Evolutionary conservation across 1,284 basidiomycete species (phyloP), one percentile per base, ranked within the genome.

Genomic region (Caloboletus firmus): DNA sequence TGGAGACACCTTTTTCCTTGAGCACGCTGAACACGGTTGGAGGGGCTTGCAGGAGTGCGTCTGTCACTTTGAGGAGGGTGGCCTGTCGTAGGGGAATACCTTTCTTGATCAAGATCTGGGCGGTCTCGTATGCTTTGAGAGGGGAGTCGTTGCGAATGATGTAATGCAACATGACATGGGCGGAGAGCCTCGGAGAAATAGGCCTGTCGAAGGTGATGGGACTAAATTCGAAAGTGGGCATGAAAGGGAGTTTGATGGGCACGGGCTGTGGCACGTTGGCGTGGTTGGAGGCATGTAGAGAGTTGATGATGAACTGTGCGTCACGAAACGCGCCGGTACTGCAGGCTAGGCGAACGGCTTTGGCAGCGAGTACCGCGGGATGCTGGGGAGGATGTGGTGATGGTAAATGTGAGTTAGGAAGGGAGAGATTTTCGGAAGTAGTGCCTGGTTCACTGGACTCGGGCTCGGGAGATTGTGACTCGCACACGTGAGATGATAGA

Each of bases 161-260:
- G 32, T 76, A 76, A 52, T 91, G 88, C 12, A 91, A 60, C 37
- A 91, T 74, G 22, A 76, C 71, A 59, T 91, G 87, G 0, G 80
- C 76, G 17, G 83, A 71, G 3, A 89, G 72, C 20, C 80, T 81
- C 4, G 81, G 77, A 15, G 85, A 80, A 13, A 87, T 69, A 1
- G 75, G 67, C 35, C 68, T 68, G 40, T 75, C 74, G 58, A 85
- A 83, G 18, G 77, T 68, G 37, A 84, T 75, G 5, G 78, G 76
- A 13, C 69, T 57, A 32, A 64, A 68, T 46, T 70, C 62, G 52
- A 74, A 70, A 17, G 61, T 47, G n/a, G 68, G 66, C 40, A 71
- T 51, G 35, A 68, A 58, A 0, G 67, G 66, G 3, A 67, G 47
- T 5, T 64, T 57, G 42, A 67, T 20, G 20, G 59, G 48, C 13